phyloP scores from a whole-genome alignment of 768 basidiomycete species.

The Mycena floridula region DNA sequence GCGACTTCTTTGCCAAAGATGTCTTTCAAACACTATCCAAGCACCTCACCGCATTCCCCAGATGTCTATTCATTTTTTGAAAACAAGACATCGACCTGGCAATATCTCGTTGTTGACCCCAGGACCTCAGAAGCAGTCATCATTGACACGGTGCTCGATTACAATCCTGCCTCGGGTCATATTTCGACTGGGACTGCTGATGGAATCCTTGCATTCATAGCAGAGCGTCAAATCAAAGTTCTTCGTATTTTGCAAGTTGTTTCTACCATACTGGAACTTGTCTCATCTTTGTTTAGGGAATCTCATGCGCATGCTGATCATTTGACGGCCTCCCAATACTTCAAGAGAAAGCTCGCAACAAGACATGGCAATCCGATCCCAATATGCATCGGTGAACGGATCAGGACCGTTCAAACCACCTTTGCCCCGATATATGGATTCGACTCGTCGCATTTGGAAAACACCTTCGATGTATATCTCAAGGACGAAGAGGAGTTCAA shows the following conservation, averaged over 20 bases:
- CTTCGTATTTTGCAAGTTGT: conserved; percentile 26
- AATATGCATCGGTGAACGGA: conserved; percentile 29
- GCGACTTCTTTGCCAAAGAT: background rate
- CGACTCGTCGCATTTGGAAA: conserved; percentile 15
- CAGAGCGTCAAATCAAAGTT: conserved; percentile 21
- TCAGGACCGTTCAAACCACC: conserved; percentile 25
- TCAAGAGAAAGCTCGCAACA: conserved; percentile 23
- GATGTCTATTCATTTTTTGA: conserved; percentile 19
- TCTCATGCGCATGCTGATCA: conserved; percentile 35
- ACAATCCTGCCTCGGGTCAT: conserved; percentile 22
- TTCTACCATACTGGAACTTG: background rate
- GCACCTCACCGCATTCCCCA: conserved; percentile 8
- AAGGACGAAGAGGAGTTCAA: conserved; percentile 27
- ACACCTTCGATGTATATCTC: conserved; percentile 26
- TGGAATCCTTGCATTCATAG: conserved; percentile 22
- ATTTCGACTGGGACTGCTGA: conserved; percentile 27
- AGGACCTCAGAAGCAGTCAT: conserved; percentile 38
- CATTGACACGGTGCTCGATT: conserved; percentile 30
- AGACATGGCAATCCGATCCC: conserved; percentile 20
- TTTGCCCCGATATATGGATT: conserved; percentile 28
- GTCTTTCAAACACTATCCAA: conserved; percentile 13
- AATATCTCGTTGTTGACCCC: conserved; percentile 54
- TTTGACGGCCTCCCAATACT: conserved; percentile 28
- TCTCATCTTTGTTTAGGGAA: conserved; percentile 16
- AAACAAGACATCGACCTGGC: conserved; percentile 26